Evolutionary conservation across 192 early-diverging fungal genomes (phyloP), one percentile per base, ranked within the genome.

Genomic region (Geranomyces variabilis): DNA sequence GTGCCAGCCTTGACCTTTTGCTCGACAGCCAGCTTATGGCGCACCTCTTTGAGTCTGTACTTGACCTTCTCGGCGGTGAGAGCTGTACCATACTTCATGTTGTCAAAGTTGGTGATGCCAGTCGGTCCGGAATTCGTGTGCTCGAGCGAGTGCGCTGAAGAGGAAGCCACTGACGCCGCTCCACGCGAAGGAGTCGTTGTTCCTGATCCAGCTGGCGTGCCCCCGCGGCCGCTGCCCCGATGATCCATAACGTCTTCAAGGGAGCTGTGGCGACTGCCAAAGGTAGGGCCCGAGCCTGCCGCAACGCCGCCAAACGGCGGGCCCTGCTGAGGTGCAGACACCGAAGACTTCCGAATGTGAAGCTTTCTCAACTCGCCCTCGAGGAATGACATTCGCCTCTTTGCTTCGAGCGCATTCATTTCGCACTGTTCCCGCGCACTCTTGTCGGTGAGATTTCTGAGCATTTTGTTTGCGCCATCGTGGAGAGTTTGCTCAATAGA

Each of bases 11-110:
- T 84, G 26, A 99, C 88, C 78, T 93, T 94, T 72, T 86, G 87
- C 80, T 99, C 97, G 8, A 97, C 91, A 66, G 93, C 94, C 34
- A 98, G 87, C 80, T 98, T 99, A 77, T 92, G 92, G 41, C 90
- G 89, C 66, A 98, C 86, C 76, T 96, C 94, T 56, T 92, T 89
- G 41, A 99, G 81, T 72, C 94, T 93, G 73, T 74, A 86, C 43
- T 74, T 73, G n/a, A 88, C 76, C 55, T 84, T 87, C 22, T 85
- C 83, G 22, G 72, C 31, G 19, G 87, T 84, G 28, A 88, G 67
- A 17, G 75, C 76, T 22, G 63, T 72, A 17, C 75, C 85, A 66
- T 70, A 77, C 48, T 74, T 70, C 68, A 83, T 36, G 36, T 78
- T 68, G 47, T 87, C 84, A 45, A 67, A 69, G 24, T 28, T 62